A percentile compares a stretch with the other conserved stretches of the same genome.
Evolutionary conservation across 2,329 filamentous ascomycete genomes (phyloP).

Genomic region (Allantophomopsis cytisporea): DNA sequence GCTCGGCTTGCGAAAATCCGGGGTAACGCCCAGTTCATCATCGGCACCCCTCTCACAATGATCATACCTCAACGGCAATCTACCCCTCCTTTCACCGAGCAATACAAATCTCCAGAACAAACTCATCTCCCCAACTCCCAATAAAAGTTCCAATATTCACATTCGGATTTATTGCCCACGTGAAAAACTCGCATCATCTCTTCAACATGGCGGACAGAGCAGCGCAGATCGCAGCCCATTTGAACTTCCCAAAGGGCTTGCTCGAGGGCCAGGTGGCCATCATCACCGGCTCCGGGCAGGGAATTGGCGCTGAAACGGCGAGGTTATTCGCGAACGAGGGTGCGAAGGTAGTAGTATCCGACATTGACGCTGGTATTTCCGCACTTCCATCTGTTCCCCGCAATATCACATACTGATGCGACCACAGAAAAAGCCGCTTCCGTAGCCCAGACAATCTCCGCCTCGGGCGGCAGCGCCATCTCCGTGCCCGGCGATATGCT

Average conservation of each 20-base stretch:
- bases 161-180: too few relatives aligned
- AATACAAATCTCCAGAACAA: too few relatives aligned
- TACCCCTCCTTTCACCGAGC: too few relatives aligned
- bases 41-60: too few relatives aligned
- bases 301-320: constrained; percentile 77
- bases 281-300: constrained; percentile 75
- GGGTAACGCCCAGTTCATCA: too few relatives aligned
- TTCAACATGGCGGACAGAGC: constrained; percentile 33
- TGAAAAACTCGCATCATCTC: too few relatives aligned
- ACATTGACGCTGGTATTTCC: constrained; percentile 58
- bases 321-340: constrained; percentile 78
- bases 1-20: too few relatives aligned
- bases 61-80: too few relatives aligned
- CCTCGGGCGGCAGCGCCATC: constrained; percentile 48
- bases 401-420: neutral
- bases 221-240: constrained; percentile 60
- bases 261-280: constrained; percentile 73
- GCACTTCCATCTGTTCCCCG: constrained; percentile 1
- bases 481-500: constrained; percentile 68
- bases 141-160: too few relatives aligned
- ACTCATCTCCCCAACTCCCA: too few relatives aligned
- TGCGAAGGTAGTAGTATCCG: constrained; percentile 69
- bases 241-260: constrained; percentile 72
- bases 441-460: constrained; percentile 59
- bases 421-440: constrained; percentile 48